Base-by-base conservation (phyloP, 257 asterid genomes). In the Echites panduratus region DNA sequence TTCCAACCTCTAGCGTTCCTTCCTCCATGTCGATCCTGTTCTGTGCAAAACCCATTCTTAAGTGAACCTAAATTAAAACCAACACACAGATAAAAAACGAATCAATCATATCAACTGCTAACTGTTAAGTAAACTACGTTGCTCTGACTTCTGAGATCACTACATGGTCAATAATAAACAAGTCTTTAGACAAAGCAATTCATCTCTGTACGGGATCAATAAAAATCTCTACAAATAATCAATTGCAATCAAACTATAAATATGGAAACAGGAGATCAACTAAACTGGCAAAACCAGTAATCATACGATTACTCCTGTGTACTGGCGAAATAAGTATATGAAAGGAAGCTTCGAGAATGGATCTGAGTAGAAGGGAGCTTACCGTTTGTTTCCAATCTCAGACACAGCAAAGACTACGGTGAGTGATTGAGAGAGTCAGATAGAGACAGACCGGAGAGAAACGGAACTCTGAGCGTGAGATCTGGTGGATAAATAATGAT, bases 1-100 rank as follows among this genome's bases (percentile, higher is more conserved):
- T 92, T 66, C 98, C 98, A 83, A 92, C 85, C 86, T 92, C 96
- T 77, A 92, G 84, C 58, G 87, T 90, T 83, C 95, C 98, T 77
- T 92, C 98, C 80, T 90, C 96, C 87, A 78, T 64, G 69, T 85
- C 89, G 71, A 79, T 68, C 73, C 80, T 78, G 76, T 88, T 89
- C 78, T 85, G 87, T 40, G 80, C 87, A 76, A 58, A 84, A 45
- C 87, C 96, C 96, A 88, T 92, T 35, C 27, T 80, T 72, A 48
- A 66, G 70, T 80, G 49, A 78, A 86, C 84, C 91, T 78, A 73
- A 56, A 74, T 62, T 20, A 68, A 49, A 10, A 78, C 43, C 56
- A 69, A 32, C 69, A 50, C 43, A 38, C 66, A 62, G 53, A 75
- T 29, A 26, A 63, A 32, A 20, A 47, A 41, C 11, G 1, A 56